Evolutionary conservation across 2,329 filamentous ascomycete species (phyloP).

Genomic region (Neofusicoccum kwambonambiense): DNA sequence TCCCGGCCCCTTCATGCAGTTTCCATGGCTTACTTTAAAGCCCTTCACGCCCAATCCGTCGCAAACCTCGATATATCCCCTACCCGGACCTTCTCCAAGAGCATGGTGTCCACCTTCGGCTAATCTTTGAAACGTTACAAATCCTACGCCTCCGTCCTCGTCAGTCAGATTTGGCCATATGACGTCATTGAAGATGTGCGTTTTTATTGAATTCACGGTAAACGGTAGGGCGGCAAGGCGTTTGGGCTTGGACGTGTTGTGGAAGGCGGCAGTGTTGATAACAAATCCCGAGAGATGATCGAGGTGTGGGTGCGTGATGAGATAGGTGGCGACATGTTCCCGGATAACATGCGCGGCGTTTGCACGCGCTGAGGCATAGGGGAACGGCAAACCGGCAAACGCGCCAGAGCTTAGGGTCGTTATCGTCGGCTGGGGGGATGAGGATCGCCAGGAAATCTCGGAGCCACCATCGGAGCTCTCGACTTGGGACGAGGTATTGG

Average conservation of each 20-base stretch:
- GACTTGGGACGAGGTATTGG: conserved; percentile 3
- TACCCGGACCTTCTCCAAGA: conserved; percentile 74
- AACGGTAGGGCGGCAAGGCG: conserved; percentile 79
- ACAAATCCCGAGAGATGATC: conserved; percentile 91
- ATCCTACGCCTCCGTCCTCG: conserved; percentile 88
- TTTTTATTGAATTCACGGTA: conserved; percentile 90
- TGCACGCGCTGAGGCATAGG: conserved; percentile 63
- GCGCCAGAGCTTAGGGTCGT: conserved; percentile 64
- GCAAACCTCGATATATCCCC: conserved; percentile 84
- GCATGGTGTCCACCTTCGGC: conserved; percentile 85
- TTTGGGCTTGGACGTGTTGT: conserved; percentile 75
- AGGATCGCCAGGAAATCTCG: conserved; percentile 11
- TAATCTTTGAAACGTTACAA: conserved; percentile 86
- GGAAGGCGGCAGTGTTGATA: conserved; percentile 86
- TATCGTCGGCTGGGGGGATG: conserved; percentile 40
- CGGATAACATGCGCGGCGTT: conserved; percentile 81
- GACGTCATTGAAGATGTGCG: conserved; percentile 94
- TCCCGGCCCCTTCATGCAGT: conserved; percentile 68
- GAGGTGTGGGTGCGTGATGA: conserved; percentile 96
- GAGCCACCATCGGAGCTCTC: conserved; percentile 10
- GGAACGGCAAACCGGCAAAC: conserved; percentile 75
- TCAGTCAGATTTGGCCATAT: conserved; percentile 98
- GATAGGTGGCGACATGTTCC: conserved; percentile 78
- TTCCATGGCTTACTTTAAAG: conserved; percentile 84
- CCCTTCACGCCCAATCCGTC: conserved; percentile 87